phyloP scores from a whole-genome alignment of 1,139 yeast species.

The Williopsis jadinii region DNA sequence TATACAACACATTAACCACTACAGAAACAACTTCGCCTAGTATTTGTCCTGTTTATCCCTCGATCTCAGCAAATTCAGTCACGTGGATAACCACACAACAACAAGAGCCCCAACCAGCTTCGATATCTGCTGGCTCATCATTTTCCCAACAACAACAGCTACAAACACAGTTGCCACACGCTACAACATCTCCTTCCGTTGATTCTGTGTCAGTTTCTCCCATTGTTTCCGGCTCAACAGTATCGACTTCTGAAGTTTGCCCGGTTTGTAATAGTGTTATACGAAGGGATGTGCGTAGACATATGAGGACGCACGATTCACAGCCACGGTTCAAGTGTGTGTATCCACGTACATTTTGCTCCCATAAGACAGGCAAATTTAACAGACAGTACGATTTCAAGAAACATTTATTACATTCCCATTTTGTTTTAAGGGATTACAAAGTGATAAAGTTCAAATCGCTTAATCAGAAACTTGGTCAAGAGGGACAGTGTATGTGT shows the following conservation, averaged over 20 bases:
- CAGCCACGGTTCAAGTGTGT: constrained; percentile 53
- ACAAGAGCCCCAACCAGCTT: too few species aligned
- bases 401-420: constrained; percentile 58
- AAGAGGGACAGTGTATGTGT: constrained; percentile 52
- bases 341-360: constrained; percentile 47
- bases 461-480: constrained; percentile 44
- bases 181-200: too few species aligned
- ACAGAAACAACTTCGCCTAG: too few species aligned
- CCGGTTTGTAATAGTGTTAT: constrained; percentile 51
- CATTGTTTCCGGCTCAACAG: too few species aligned
- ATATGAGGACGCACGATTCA: constrained; percentile 55
- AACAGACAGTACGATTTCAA: constrained; percentile 67
- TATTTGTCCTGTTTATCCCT: too few species aligned
- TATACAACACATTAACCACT: too few species aligned
- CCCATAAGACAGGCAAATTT: constrained; percentile 56
- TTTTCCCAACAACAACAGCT: too few species aligned
- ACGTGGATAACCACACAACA: too few species aligned
- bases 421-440: constrained; percentile 48
- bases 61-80: too few species aligned
- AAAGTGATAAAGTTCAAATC: constrained; percentile 42
- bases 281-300: constrained; percentile 57
- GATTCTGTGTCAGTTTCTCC: too few species aligned
- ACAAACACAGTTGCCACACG: too few species aligned
- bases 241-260: constrained; percentile 25
- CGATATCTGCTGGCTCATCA: too few species aligned